These are phyloP conservation scores for Drosera spatulata DNA, from an alignment of 179 eudicot genomes.

Conservation along the genomic window DNA sequence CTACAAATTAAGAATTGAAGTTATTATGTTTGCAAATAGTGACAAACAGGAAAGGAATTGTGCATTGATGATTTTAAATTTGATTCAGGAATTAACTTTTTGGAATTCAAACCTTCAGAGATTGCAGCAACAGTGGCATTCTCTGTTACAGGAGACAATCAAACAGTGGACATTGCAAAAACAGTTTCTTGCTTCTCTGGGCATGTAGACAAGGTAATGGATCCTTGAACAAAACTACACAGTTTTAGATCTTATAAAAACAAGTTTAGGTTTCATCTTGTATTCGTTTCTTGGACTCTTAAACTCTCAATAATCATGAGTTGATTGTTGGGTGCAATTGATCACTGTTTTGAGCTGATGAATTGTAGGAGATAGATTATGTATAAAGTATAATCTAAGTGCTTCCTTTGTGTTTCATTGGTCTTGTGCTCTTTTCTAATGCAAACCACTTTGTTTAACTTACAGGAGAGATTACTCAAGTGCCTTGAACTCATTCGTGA, in stretches of 20 bases:
- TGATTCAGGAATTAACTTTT: slow-evolving; percentile 14
- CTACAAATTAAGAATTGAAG: too few species aligned
- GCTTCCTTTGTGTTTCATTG: too few species aligned
- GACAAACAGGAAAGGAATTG: not conserved
- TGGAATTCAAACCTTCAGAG: slow-evolving; percentile 13
- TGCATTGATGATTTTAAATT: not conserved
- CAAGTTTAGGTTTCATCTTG: too few species aligned
- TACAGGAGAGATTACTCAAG: slow-evolving; percentile 35
- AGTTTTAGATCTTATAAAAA: too few species aligned
- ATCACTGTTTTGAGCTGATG: too few species aligned
- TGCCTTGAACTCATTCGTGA: slow-evolving; percentile 32
- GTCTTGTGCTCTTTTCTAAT: not conserved
- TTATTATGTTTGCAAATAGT: not conserved
- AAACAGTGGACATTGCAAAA: slow-evolving; percentile 27
- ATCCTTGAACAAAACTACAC: too few species aligned
- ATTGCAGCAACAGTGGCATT: slow-evolving; percentile 13
- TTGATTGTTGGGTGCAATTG: too few species aligned
- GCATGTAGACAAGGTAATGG: slow-evolving; percentile 40
- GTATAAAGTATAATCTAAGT: too few species aligned
- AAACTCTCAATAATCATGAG: too few species aligned
- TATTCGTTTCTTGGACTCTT: too few species aligned
- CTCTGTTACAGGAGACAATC: slow-evolving; percentile 16
- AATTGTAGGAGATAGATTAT: too few species aligned
- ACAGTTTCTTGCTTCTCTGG: slow-evolving; percentile 21
- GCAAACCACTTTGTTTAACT: not conserved